phyloP scores from a whole-genome alignment of 1,284 basidiomycete genomes.

The Ustilago shanxiensis region DNA sequence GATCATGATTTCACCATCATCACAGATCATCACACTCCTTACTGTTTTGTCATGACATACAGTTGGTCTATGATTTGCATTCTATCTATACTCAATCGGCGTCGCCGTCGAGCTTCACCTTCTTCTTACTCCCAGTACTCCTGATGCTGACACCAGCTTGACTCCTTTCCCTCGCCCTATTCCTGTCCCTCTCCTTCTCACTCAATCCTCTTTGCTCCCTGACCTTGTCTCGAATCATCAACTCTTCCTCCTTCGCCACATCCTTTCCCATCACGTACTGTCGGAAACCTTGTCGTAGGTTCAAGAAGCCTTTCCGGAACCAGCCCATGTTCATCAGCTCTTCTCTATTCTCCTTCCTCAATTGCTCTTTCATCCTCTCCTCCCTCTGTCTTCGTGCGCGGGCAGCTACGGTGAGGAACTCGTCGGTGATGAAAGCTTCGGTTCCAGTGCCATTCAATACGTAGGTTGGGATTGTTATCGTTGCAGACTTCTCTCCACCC shows the following conservation, averaged over 20 bases:
- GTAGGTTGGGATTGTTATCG: slow-evolving; percentile 13
- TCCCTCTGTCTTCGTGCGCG: slow-evolving; percentile 37
- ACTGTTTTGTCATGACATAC: not conserved
- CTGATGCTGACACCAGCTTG: slow-evolving; percentile 29
- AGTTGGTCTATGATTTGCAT: not conserved
- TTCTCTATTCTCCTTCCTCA: slow-evolving; percentile 26
- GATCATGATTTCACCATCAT: not conserved
- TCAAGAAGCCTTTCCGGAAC: slow-evolving; percentile 46
- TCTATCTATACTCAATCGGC: not conserved
- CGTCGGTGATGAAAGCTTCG: slow-evolving; percentile 43
- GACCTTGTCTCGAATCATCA: slow-evolving; percentile 14
- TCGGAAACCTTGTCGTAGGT: slow-evolving; percentile 33
- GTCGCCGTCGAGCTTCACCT: slow-evolving; percentile 15
- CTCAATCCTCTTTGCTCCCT: slow-evolving; percentile 26
- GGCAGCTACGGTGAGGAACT: slow-evolving; percentile 49
- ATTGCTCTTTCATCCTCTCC: slow-evolving; percentile 32
- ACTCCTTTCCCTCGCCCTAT: slow-evolving; percentile 27
- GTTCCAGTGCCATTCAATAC: slow-evolving; percentile 10
- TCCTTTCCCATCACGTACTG: slow-evolving; percentile 47
- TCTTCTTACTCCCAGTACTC: slow-evolving; percentile 31
- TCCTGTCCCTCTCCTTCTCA: slow-evolving; percentile 27
- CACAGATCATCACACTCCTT: not conserved
- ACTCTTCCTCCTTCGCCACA: slow-evolving; percentile 27
- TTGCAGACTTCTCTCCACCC: not conserved
- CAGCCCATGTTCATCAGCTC: slow-evolving; percentile 55